Evolutionary conservation across 352 stramenopile species (phyloP), one percentile per base, ranked within the genome.

Genomic region (Discostella stelligera): DNA sequence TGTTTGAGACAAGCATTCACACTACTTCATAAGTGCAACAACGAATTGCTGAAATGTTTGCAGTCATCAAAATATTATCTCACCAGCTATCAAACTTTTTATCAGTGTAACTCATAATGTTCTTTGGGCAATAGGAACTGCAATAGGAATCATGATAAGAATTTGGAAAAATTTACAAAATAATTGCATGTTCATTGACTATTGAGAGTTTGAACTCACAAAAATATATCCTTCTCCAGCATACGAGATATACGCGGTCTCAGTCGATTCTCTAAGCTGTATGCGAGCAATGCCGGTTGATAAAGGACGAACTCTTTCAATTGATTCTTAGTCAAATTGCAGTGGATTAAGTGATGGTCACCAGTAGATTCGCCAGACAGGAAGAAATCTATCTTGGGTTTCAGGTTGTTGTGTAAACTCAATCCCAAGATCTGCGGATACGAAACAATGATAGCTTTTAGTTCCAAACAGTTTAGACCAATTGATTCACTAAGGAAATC

Each of bases 351-450:
- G 20, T 41, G 6, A 32, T 56, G n/a, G 53, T 65, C 49, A 21
- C 13, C 14, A 46, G 5, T 2, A 11, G 27, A 18, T 21, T 13
- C 11, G 5, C 32, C 30, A 20, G 66, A 25, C 4, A 78, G 61
- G 48, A 86, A 79, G 56, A 81, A 86, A 60, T 65, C 21, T 54
- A 86, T 74, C 48, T 77, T 86, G 41, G 70, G 74, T 25, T 30
- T 37, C 8, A 86, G 44, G 44, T 86, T 86, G 3, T 61, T 67
- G 30, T 83, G 44, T n/a, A 84, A 20, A 50, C 69, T 79, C 59
- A 86, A 65, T 39, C 79, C 79, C n/a, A 84, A 54, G 14, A 86
- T 53, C 52, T 83, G 75, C 58, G 80, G 80, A 71, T 82, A 86
- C 10, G 75, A 63, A 10, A 81, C 71, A 44, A 86, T 63, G 18